Evolutionary conservation across 2,329 filamentous ascomycete genomes (phyloP).

Genomic region (Didymella arachidicola): DNA sequence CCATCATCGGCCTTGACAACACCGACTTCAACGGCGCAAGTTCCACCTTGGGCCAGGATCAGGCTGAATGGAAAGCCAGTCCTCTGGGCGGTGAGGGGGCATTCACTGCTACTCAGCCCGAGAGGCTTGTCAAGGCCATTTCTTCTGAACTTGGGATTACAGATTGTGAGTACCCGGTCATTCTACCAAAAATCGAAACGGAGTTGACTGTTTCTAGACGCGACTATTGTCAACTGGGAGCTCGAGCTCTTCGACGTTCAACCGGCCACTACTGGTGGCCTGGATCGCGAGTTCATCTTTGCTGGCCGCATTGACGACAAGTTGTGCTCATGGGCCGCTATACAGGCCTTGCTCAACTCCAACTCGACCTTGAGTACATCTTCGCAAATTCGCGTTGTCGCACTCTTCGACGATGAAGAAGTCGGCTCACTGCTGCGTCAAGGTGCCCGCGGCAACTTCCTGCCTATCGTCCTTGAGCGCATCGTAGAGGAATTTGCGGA

Average conservation of each 20-base stretch:
- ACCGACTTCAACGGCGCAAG: slow-evolving; percentile 58
- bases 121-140: slow-evolving; percentile 83
- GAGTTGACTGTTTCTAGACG: slow-evolving; percentile 50
- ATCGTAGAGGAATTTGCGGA: slow-evolving; percentile 73
- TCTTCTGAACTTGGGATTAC: slow-evolving; percentile 76
- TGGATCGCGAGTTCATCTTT: slow-evolving; percentile 94
- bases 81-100: slow-evolving; percentile 69
- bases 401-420: slow-evolving; percentile 97
- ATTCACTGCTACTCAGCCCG: slow-evolving; percentile 85
- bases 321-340: slow-evolving; percentile 91
- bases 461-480: slow-evolving; percentile 81
- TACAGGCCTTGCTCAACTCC: slow-evolving; percentile 79
- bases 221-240: slow-evolving; percentile 91
- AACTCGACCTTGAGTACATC: slow-evolving; percentile 60
- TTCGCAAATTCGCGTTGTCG: slow-evolving; percentile 84
- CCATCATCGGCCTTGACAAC: slow-evolving; percentile 88
- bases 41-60: slow-evolving; percentile 37
- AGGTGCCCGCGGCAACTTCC: slow-evolving; percentile 88
- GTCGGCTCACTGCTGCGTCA: slow-evolving; percentile 91
- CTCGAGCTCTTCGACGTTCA: slow-evolving; percentile 93
- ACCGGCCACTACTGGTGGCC: slow-evolving; percentile 80
- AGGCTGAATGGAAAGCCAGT: slow-evolving; percentile 51
- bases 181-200: not conserved
- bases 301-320: slow-evolving; percentile 97
- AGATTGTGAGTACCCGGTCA: slow-evolving; percentile 56